Evolutionary conservation across 106 monocot genomes (phyloP), one percentile per base, ranked within the genome.

Genomic region (Iris macrosiphon): DNA sequence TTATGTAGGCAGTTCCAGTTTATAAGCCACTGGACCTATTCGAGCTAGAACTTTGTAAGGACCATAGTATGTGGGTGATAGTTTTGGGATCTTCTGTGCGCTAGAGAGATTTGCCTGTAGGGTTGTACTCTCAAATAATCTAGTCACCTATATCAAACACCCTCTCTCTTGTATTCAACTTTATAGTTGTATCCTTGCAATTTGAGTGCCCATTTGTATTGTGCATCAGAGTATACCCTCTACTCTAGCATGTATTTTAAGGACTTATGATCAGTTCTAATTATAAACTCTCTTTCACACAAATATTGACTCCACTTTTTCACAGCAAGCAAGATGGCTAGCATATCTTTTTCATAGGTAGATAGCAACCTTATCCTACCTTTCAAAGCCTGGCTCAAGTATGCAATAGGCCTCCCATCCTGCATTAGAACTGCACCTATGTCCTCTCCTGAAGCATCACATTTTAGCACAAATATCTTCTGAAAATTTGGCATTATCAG

Each of bases 301-400:
- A 73, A 20, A 41, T 73, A 66, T 6, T 49, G 40, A 0, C 28
- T n/a, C 73, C 65, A 57, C 0, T 59, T 22, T 0, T 49, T 35
- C 13, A 44, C 19, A 0, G 59, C 73, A 0, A 30, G 28, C 15
- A 48, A 3, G 3, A 51, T 7, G 0, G 72, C 72, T 1, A 64
- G 21, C 8, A 63, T n/a, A 17, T 72, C 72, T 28, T 51, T 64
- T 6, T 53, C 73, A 44, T 73, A 66, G 0, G 59, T 34, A 5
- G 50, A 73, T 6, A 3, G 13, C 3, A 6, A 7, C 25, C 19
- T 22, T 5, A 5, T 6, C 12, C 24, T 49, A 22, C 48, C 48
- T 6, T 49, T 49, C 3, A 49, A 4, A 4, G 48, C 15, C 21
- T 31, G 0, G 24, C 58, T 37, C 16, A 44, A 4, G 17, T 42